Percentiles rank a stretch among this genome's conserved stretches.
These are phyloP conservation scores for Chaetoceros tenuissimus DNA, from an alignment of 108 stramenopile genomes.

Conservation along the genomic window DNA sequence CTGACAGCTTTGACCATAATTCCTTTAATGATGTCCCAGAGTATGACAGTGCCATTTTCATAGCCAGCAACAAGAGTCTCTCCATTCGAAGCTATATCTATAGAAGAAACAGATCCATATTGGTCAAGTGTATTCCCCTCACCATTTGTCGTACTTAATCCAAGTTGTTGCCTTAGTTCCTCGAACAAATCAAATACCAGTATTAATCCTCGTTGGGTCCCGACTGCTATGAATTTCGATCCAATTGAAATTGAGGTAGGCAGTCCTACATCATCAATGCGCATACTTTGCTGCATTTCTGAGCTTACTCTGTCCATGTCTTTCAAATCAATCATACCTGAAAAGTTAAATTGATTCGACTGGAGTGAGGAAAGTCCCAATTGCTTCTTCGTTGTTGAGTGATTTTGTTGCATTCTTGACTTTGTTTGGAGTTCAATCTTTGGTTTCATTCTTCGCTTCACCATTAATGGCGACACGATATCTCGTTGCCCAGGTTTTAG, in stretches of 20 bases:
- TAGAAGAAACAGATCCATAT: slow-evolving; percentile 57
- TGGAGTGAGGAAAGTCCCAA: slow-evolving; percentile 2
- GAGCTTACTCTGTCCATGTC: slow-evolving; percentile 11
- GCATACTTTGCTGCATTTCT: background rate
- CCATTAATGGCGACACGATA: slow-evolving; percentile 64
- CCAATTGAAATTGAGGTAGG: slow-evolving; percentile 74
- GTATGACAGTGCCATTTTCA: slow-evolving; percentile 47
- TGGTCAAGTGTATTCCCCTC: slow-evolving; percentile 3
- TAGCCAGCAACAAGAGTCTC: slow-evolving; percentile 72
- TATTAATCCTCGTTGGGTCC: slow-evolving; percentile 64
- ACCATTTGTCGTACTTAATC: background rate
- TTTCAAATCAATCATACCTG: slow-evolving; percentile 43
- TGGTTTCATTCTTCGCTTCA: slow-evolving; percentile 77
- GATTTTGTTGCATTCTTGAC: slow-evolving; percentile 13
- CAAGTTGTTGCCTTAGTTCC: slow-evolving; percentile 59
- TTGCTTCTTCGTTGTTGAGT: background rate
- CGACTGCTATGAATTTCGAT: slow-evolving; percentile 83
- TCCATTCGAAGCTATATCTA: slow-evolving; percentile 63
- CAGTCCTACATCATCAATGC: slow-evolving; percentile 20
- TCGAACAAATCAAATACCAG: slow-evolving; percentile 85
- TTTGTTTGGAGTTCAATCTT: slow-evolving; percentile 49
- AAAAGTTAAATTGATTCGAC: slow-evolving; percentile 38
- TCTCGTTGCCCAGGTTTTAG: slow-evolving; percentile 53
- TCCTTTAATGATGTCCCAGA: slow-evolving; percentile 83
- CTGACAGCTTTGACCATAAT: slow-evolving; percentile 29